Percentiles rank a stretch among this genome's conserved stretches.
Conservation (phyloP, 2,329 filamentous ascomycete species). For the Ceratocystis cubensis region DNA sequence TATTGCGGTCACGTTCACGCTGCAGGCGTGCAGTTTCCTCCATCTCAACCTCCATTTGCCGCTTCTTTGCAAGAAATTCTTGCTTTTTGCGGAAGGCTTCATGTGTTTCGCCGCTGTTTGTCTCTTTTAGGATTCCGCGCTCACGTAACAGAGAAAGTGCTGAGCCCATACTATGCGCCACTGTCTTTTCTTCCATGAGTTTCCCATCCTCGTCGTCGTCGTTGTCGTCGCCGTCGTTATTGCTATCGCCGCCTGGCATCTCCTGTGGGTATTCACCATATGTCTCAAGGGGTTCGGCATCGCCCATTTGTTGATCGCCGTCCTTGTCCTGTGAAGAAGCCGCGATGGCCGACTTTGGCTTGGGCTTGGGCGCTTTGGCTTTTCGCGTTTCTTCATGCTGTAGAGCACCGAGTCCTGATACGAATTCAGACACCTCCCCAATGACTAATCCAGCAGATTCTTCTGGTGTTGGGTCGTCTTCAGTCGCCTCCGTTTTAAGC, state of each 20-base stretch:
- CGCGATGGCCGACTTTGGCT: conserved; percentile 28
- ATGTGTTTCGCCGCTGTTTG: conserved; percentile 51
- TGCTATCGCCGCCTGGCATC: conserved; percentile 31
- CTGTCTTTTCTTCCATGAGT: conserved; percentile 53
- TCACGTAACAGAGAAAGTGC: conserved; percentile 73
- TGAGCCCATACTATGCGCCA: conserved; percentile 67
- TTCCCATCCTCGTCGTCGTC: conserved; percentile 54
- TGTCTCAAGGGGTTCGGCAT: conserved; percentile 16
- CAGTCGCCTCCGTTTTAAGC: conserved; percentile 49
- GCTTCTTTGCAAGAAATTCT: conserved; percentile 63
- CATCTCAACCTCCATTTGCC: conserved; percentile 60
- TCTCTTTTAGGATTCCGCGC: conserved; percentile 63
- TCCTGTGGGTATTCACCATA: conserved; percentile 29
- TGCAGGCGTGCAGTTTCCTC: conserved; percentile 68
- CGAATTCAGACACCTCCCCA: conserved; percentile 90
- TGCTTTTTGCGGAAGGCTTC: conserved; percentile 57
- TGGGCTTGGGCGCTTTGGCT: conserved; percentile 33
- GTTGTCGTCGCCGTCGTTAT: conserved; percentile 28
- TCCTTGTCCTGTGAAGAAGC: conserved; percentile 32
- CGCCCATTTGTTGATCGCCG: conserved; percentile 29
- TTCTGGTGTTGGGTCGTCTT: conserved; percentile 35
- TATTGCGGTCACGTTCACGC: conserved; percentile 77
- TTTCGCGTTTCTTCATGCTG: conserved; percentile 44
- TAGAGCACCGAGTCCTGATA: conserved; percentile 68
- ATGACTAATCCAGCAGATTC: conserved; percentile 61